Evolutionary conservation across 139 green algal species (phyloP).

Genomic region (Picochlorum sp.): DNA sequence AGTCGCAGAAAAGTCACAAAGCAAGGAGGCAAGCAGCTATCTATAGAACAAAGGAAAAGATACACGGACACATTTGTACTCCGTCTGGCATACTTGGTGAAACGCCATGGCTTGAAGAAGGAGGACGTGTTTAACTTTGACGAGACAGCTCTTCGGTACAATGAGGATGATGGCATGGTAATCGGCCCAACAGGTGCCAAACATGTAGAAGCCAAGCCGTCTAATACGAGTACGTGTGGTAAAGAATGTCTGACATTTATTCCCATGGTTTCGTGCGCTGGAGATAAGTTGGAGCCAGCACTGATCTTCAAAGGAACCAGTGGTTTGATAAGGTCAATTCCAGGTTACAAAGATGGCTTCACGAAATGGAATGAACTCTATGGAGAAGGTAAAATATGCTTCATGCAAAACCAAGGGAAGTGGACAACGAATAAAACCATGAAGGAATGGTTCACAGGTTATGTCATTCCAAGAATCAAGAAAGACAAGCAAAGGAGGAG

Average conservation of each 20-base stretch:
- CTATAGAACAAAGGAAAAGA: not conserved
- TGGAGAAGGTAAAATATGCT: not conserved
- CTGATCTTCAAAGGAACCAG: not conserved
- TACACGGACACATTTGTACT: not conserved
- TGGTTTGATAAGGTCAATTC: not conserved
- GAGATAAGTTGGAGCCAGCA: not conserved
- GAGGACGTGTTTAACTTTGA: constrained; percentile 1
- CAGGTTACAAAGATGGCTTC: not conserved
- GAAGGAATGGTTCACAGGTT: not conserved
- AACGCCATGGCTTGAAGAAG: not conserved
- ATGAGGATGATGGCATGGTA: not conserved
- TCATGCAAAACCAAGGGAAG: not conserved
- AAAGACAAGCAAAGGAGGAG: not conserved
- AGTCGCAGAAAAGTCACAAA: not conserved
- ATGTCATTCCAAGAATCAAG: not conserved
- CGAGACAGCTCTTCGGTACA: not conserved
- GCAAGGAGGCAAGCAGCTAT: not conserved
- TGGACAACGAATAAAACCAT: not conserved
- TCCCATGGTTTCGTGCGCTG: not conserved
- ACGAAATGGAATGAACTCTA: not conserved
- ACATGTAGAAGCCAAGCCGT: not conserved
- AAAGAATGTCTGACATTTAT: not conserved
- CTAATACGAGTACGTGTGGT: not conserved
- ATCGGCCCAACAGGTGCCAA: not conserved
- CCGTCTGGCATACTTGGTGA: not conserved